Evolutionary conservation across 148 eudicot species (phyloP).

Genomic region (Pouteria glomerata): DNA sequence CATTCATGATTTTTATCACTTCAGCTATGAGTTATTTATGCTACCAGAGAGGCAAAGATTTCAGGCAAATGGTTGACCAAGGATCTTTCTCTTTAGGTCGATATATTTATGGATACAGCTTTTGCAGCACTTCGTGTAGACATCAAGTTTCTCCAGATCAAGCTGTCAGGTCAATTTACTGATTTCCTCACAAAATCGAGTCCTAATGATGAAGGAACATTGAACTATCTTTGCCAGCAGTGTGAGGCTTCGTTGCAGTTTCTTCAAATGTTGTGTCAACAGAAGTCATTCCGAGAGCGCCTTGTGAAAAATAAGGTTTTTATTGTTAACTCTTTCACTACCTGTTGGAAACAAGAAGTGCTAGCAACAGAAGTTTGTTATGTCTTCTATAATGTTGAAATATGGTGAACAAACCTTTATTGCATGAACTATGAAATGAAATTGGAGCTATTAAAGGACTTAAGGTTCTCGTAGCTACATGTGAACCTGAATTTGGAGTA

Average conservation of each 20-base stretch:
- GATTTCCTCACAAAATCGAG: slow-evolving; percentile 25
- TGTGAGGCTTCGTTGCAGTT: slow-evolving; percentile 94
- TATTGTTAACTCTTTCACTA: not conserved
- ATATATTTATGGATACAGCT: slow-evolving; percentile 70
- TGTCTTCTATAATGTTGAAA: not conserved
- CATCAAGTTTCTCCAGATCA: slow-evolving; percentile 56
- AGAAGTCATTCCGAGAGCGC: slow-evolving; percentile 72
- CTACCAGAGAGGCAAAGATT: not conserved
- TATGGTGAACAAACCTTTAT: not conserved
- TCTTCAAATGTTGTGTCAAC: slow-evolving; percentile 79
- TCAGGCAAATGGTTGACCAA: slow-evolving; percentile 3
- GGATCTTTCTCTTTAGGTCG: slow-evolving; percentile 51
- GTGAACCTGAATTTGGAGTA: too few relatives aligned
- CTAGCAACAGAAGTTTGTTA: not conserved
- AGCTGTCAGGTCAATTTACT: slow-evolving; percentile 41
- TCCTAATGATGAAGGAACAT: slow-evolving; percentile 36
- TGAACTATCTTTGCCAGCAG: slow-evolving; percentile 66
- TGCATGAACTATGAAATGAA: too few relatives aligned
- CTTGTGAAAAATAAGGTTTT: slow-evolving; percentile 77
- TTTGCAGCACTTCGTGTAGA: slow-evolving; percentile 71
- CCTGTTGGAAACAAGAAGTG: not conserved
- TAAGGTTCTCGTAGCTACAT: too few relatives aligned
- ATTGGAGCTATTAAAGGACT: too few relatives aligned
- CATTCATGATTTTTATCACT: slow-evolving; percentile 3
- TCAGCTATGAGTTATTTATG: slow-evolving; percentile 21